Conservation (phyloP, 2,329 filamentous ascomycete genomes). For the Epichloe brachyelytri region DNA sequence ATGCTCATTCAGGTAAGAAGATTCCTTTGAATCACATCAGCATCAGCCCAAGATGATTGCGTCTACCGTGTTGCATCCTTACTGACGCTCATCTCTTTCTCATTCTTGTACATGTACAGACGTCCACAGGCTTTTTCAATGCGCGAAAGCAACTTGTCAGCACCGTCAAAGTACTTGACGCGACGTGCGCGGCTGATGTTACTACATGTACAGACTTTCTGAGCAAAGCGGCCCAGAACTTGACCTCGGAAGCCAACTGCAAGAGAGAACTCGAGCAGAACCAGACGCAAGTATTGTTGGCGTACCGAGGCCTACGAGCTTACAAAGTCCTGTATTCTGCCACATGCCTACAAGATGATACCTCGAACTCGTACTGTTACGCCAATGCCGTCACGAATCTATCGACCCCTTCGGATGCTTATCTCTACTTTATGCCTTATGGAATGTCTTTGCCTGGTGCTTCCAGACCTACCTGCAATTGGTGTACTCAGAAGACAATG, state of each 20-base stretch:
- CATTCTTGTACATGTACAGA: conserved; percentile 32
- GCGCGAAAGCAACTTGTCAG: conserved; percentile 56
- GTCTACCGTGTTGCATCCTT: neutral
- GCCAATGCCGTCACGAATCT: conserved; percentile 71
- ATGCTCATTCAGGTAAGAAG: conserved; percentile 60
- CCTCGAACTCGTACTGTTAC: conserved; percentile 62
- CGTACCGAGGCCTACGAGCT: conserved; percentile 61
- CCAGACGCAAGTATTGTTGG: conserved; percentile 59
- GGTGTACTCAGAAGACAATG: conserved; percentile 73
- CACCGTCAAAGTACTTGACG: conserved; percentile 67
- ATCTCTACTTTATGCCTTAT: conserved; percentile 76
- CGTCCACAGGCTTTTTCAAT: conserved; percentile 74
- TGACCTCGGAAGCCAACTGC: conserved; percentile 54
- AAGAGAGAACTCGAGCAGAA: conserved; percentile 52
- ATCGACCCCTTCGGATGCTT: conserved; percentile 56
- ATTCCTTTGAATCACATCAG: neutral
- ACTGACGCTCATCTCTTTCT: neutral
- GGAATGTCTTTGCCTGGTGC: conserved; percentile 56
- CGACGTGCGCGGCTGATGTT: conserved; percentile 58
- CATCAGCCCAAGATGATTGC: neutral
- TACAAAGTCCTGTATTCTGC: conserved; percentile 72
- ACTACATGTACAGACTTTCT: conserved; percentile 54
- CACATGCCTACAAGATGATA: conserved; percentile 60
- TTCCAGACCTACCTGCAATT: conserved; percentile 59
- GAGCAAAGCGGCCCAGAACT: conserved; percentile 47